Evolutionary conservation across 2,329 filamentous ascomycete genomes (phyloP), one percentile per base, ranked within the genome.

Genomic region (Coleophoma cylindrospora): DNA sequence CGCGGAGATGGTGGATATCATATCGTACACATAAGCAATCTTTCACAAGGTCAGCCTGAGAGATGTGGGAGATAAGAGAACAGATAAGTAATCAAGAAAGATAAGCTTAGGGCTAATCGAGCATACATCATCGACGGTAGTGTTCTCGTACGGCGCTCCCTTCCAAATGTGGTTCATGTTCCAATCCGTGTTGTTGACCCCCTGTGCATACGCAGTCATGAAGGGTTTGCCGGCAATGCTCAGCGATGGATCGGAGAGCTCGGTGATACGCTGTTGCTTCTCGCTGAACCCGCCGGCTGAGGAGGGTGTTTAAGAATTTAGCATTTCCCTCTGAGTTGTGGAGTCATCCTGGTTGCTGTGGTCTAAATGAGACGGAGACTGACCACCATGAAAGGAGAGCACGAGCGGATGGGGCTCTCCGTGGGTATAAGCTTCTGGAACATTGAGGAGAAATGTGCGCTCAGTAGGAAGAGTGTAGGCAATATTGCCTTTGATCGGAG

Each of bases 91-190:
- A 27, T 10, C 2, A 3, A 27, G 15, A 47, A 13, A 9, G 36
- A 52, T 40, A 17, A 38, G 11, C 14, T 14, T 17, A 43, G 40
- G 13, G 7, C n/a, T 17, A 7, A 10, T 13, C 9, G n/a, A 21
- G 19, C 40, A 19, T 27, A 43, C 17, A 57, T 60, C 59, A 40
- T 62, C 56, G n/a, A 57, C 60, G 2, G 56, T 57, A 13, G n/a
- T 53, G 38, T 62, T 59, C 36, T 55, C 59, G 32, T 60, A 61
- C 0, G 57, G 59, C 8, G 60, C 59, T 4, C 59, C 59, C 49
- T 60, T 58, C 59, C 59, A 61, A 13, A 57, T 56, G 34, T 59
- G 53, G n/a, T 38, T 55, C 57, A 55, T 59, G n/a, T 51, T 40
- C 55, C 51, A 57, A 17, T 59, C 55, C 1, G 56, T 58, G 38